Evolutionary conservation across 768 basidiomycete genomes (phyloP).

Genomic region (Melanogaster broomeanus): DNA sequence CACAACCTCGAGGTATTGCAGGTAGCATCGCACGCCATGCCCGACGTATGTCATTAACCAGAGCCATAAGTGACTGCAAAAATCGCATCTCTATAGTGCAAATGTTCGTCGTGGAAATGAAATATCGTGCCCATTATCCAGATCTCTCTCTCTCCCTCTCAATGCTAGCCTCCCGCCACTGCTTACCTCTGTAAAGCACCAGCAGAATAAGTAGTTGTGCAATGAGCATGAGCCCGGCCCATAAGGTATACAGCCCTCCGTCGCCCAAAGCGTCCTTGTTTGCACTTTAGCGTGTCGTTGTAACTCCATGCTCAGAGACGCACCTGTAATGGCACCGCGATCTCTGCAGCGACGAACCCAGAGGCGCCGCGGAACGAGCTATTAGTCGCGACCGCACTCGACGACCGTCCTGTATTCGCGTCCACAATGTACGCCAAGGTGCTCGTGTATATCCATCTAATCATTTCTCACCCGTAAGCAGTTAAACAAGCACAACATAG

Average conservation of each 20-base stretch:
- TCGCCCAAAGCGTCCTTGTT: slow-evolving; percentile 70
- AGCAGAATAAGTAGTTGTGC: slow-evolving; percentile 58
- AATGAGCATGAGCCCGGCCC: slow-evolving; percentile 55
- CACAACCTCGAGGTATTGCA: too few species aligned
- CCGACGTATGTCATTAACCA: too few species aligned
- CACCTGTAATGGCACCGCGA: slow-evolving; percentile 72
- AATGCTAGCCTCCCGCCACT: slow-evolving; percentile 60
- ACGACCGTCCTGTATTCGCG: slow-evolving; percentile 79
- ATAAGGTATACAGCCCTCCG: slow-evolving; percentile 77
- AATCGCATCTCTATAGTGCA: too few species aligned
- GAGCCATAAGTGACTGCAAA: too few species aligned
- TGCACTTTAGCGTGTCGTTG: background rate
- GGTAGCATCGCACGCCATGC: too few species aligned
- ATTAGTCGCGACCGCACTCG: slow-evolving; percentile 76
- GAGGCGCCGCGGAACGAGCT: slow-evolving; percentile 69
- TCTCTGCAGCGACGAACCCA: slow-evolving; percentile 71
- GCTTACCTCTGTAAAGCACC: slow-evolving; percentile 58
- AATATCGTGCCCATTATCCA: too few species aligned
- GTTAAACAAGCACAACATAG: background rate
- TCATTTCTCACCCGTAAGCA: background rate
- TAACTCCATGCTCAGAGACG: background rate
- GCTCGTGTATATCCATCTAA: slow-evolving; percentile 62
- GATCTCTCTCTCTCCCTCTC: too few species aligned
- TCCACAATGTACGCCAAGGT: slow-evolving; percentile 88
- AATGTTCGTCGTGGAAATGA: too few species aligned